Evolutionary conservation across 2,329 filamentous ascomycete species (phyloP).

Genomic region (Penicillium sp.): DNA sequence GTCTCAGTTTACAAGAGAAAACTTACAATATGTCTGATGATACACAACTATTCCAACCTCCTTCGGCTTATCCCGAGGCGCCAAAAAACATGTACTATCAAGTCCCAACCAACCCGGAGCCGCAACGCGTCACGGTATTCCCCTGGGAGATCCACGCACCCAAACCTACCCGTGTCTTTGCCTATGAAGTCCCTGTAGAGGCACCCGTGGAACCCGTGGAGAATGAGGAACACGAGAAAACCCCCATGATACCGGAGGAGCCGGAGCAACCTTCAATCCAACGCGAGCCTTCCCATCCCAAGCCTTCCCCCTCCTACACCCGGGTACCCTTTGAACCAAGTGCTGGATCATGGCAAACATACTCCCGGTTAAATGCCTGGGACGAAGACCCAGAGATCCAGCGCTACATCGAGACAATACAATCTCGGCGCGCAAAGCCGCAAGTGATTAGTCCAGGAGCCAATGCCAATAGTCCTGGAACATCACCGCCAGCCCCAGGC

Average conservation of each 20-base stretch:
- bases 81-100: constrained; percentile 88
- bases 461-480: constrained; percentile 8
- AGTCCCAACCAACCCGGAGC: constrained; percentile 63
- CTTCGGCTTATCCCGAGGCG: constrained; percentile 74
- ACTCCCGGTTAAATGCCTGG: constrained; percentile 83
- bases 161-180: constrained; percentile 54
- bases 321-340: constrained; percentile 18
- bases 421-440: constrained; percentile 60
- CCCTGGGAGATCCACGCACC: constrained; percentile 79
- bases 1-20: constrained; percentile 73
- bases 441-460: constrained; percentile 28
- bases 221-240: not conserved
- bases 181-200: constrained; percentile 32
- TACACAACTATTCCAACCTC: constrained; percentile 71
- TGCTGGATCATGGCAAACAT: constrained; percentile 67
- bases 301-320: constrained; percentile 2
- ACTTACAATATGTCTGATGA: constrained; percentile 83
- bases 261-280: not conserved
- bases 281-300: not conserved
- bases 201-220: not conserved
- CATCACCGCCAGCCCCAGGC: constrained; percentile 14
- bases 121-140: constrained; percentile 70
- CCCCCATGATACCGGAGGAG: not conserved
- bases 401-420: constrained; percentile 76
- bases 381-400: constrained; percentile 87